Evolutionary conservation across 2,329 filamentous ascomycete genomes (phyloP).

Genomic region (Cladophialophora chaetospira): DNA sequence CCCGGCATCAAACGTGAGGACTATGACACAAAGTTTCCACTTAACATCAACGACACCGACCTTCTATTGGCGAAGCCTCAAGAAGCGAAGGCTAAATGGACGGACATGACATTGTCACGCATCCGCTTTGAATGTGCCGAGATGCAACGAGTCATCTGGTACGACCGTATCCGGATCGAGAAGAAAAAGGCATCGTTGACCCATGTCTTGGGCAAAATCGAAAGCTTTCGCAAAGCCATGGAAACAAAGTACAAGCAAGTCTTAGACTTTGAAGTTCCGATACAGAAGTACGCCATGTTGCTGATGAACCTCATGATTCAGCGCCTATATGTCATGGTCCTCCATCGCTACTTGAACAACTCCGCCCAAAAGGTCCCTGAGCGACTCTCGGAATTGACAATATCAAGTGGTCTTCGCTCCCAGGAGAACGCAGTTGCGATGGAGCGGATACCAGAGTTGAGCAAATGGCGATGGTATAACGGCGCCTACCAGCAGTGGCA

Average conservation of each 20-base stretch:
- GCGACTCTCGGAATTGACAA: conserved; percentile 63
- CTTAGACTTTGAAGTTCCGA: conserved; percentile 60
- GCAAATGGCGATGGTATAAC: conserved; percentile 68
- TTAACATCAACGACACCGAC: conserved; percentile 69
- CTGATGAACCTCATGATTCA: conserved; percentile 66
- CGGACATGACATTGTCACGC: conserved; percentile 66
- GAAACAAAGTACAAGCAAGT: conserved; percentile 66
- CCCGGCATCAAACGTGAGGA: conserved; percentile 72
- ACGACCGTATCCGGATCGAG: conserved; percentile 68
- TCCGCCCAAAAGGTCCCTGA: conserved; percentile 43
- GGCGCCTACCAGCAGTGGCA: conserved; percentile 75
- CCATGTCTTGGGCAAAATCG: conserved; percentile 66
- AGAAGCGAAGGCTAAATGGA: conserved; percentile 58
- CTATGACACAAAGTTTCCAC: conserved; percentile 71
- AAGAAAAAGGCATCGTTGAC: conserved; percentile 63
- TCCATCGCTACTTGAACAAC: conserved; percentile 67
- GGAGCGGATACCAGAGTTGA: conserved; percentile 55
- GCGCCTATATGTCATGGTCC: conserved; percentile 65
- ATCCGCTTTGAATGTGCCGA: conserved; percentile 74
- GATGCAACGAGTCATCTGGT: conserved; percentile 70
- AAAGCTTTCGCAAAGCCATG: conserved; percentile 67
- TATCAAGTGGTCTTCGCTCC: conserved; percentile 60
- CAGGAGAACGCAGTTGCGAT: conserved; percentile 59
- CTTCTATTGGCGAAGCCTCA: conserved; percentile 51
- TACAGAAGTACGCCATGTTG: conserved; percentile 65